Base-by-base conservation (phyloP, 208 protist species). In the Crithidia brevicula region DNA sequence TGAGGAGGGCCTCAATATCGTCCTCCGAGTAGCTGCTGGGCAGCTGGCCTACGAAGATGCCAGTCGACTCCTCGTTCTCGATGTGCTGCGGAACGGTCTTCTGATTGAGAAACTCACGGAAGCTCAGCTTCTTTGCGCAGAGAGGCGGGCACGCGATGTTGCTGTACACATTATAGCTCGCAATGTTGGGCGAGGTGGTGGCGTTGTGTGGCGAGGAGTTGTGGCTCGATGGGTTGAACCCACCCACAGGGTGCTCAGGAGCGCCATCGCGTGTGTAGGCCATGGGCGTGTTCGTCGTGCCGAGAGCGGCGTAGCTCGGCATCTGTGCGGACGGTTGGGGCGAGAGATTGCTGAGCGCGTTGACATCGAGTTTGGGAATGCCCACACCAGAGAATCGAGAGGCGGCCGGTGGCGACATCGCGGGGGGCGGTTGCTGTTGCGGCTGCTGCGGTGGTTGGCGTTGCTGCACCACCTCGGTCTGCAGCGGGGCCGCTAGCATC, bases 1-100 rank as follows among this genome's bases (percentile, higher is more conserved):
- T 79, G 22, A 94, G 74, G 6, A 94, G 72, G 1, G 78, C 82
- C 43, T 88, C 79, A 33, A 89, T 90, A 47, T 94, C 89, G 18
- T 86, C 74, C 53, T 92, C 85, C 1, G 73, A 65, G 70, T 94
- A 94, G 47, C 76, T 88, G 46, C 77, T 90, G 18, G 89, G 89
- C 13, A 94, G 76, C 58, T 94, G 89, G 0, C 89, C 89, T 13
- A 94, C 79, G 65, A 94, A 94, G 15, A 94, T 82, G 63, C 89
- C 89, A 15, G 73, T 79, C 16, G 76, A 77, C 38, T 79, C 69
- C 58, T 94, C 89, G 22, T 56, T 70, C 22, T 74, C 34, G 11
- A 85, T 78, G 28, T 77, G 30, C 20, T 62, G 31, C 11, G 85
- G 46, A 0, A 84, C 66, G 15, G 50, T 16, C 57, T 82, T 85